Evolutionary conservation across 805 yeast species (phyloP).

Genomic region (Hanseniaspora taiwanica): DNA sequence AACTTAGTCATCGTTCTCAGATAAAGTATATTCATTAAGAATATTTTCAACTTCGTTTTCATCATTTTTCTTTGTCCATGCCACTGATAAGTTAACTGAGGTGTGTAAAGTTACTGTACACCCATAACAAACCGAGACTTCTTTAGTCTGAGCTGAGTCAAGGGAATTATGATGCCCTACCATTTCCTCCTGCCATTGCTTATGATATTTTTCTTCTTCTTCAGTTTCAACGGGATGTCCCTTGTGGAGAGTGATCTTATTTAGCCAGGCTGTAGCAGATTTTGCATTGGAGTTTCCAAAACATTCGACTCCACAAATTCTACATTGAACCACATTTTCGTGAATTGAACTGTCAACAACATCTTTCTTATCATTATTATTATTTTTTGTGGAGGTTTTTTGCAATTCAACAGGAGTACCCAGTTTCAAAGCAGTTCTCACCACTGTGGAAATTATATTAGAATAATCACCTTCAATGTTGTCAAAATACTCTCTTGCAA

Average conservation of each 20-base stretch:
- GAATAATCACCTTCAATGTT: conserved; percentile 69
- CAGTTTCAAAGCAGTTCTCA: conserved; percentile 74
- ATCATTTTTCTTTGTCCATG: conserved; percentile 22
- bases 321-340: conserved; percentile 28
- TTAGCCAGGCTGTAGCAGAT: conserved; percentile 54
- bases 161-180: background rate
- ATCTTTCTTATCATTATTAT: conserved; percentile 1
- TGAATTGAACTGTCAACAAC: no score
- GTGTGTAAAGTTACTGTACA: conserved; percentile 53
- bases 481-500: conserved; percentile 59
- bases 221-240: conserved; percentile 35
- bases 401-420: conserved; percentile 28
- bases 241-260: conserved; percentile 48
- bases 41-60: conserved; percentile 25
- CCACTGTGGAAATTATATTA: conserved; percentile 83
- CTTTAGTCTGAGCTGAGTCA: background rate
- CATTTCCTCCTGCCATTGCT: conserved; percentile 18
- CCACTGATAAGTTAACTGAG: conserved; percentile 23
- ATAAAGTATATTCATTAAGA: conserved; percentile 35
- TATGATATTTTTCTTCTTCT: conserved; percentile 27
- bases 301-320: conserved; percentile 41
- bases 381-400: conserved; percentile 1
- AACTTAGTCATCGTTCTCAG: conserved; percentile 23
- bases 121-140: conserved; percentile 50
- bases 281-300: conserved; percentile 20